Evolutionary conservation across 192 early-diverging fungal species (phyloP).

Genomic region (Coemansia sp.): DNA sequence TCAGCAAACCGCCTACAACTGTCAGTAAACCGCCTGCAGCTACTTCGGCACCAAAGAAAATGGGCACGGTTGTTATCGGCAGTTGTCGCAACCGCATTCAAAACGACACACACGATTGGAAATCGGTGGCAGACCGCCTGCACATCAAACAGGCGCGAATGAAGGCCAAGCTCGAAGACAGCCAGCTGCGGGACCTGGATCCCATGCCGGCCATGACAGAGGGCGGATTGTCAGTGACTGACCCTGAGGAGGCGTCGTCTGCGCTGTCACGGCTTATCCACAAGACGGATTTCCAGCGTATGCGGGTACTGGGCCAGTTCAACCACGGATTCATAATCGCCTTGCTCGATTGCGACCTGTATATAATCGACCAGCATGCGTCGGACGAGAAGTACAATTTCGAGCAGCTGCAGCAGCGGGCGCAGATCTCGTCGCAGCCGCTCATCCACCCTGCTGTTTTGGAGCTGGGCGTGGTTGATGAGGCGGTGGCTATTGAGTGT

Average conservation of each 20-base stretch:
- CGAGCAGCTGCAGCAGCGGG: constrained; percentile 72
- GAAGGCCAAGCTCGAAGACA: constrained; percentile 17
- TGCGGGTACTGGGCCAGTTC: constrained; percentile 93
- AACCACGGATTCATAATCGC: constrained; percentile 94
- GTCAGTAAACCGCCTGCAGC: neutral
- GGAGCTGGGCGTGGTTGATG: constrained; percentile 76
- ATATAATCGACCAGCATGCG: constrained; percentile 98
- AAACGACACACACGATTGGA: constrained; percentile 34
- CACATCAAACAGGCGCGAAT: constrained; percentile 16
- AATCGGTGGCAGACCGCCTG: constrained; percentile 8
- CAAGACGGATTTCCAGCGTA: constrained; percentile 79
- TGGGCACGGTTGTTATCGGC: constrained; percentile 27
- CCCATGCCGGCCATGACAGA: neutral
- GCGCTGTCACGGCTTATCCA: constrained; percentile 58
- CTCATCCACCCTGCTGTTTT: constrained; percentile 71
- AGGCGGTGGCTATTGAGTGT: constrained; percentile 75
- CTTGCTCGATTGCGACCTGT: constrained; percentile 66
- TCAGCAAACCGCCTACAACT: neutral
- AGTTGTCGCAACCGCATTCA: constrained; percentile 37
- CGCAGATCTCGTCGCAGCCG: constrained; percentile 64
- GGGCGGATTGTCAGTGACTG: constrained; percentile 24
- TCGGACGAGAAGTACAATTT: constrained; percentile 98
- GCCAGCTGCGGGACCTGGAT: neutral
- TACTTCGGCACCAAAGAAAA: constrained; percentile 14
- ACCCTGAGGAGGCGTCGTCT: constrained; percentile 19